Evolutionary conservation across 2,329 filamentous ascomycete species (phyloP), one percentile per base, ranked within the genome.

Genomic region (Rhynchosporium secalis): DNA sequence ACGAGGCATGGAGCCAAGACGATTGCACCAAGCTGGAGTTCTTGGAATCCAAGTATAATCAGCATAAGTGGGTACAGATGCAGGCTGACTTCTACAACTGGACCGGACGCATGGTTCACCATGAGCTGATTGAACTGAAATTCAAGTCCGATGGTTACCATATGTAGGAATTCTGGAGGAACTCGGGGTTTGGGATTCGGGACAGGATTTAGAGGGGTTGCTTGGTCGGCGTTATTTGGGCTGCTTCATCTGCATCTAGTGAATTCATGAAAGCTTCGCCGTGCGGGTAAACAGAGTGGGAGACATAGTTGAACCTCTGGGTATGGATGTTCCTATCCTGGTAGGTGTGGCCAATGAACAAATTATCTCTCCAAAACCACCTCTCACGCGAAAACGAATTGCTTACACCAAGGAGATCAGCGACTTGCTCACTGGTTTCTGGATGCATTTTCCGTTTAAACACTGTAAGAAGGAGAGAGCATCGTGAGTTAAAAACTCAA

Each of bases 51-150:
- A 62, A 65, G 28, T 68, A 74, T 55, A 43, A 52, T 4, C 54
- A 68, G 38, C 58, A 71, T 5, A 73, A 72, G 59, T 75, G 73
- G 73, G 41, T 70, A 47, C 65, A 72, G 20, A 63, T 75, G 8
- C 72, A 74, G 54, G 69, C 70, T 41, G 64, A 57, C 1, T 74
- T 75, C 52, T 74, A 65, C n/a, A 74, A 73, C 56, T 69, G 66
- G 61, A 74, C 73, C 8, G 72, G 71, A 1, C 62, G 72, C 31
- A 73, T 73, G 71, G 58, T 75, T 3, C 58, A 48, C 10, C 66
- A 67, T 40, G 67, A 70, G 49, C 56, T 73, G 29, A 73, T 74
- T 43, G 62, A 72, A 65, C 55, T 52, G 60, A 75, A 75, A 65
- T 75, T 74, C 59, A 65, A 31, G 48, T 58, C 64, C 31, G 72